A percentile compares a stretch with the other conserved stretches of the same genome.
Conservation (phyloP, 345 rosid genomes). For the Firmiana major region DNA sequence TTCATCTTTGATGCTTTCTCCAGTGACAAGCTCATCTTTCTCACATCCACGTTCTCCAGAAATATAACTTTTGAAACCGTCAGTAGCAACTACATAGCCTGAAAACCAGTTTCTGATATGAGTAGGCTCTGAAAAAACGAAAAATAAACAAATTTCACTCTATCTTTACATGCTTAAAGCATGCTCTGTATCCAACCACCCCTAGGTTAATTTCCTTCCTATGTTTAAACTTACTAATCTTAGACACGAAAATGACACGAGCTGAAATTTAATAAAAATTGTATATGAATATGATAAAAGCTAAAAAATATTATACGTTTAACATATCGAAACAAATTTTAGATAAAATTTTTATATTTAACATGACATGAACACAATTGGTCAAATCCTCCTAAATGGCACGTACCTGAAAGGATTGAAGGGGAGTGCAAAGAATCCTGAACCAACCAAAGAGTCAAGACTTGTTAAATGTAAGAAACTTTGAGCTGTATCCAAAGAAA, state of each 20-base stretch:
- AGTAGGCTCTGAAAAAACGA: constrained; percentile 49
- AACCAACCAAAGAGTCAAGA: constrained; percentile 19
- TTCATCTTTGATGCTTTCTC: constrained; percentile 6
- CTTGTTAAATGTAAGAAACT: not conserved
- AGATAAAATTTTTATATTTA: too few relatives aligned
- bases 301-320: too few relatives aligned
- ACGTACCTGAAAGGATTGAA: constrained; percentile 41
- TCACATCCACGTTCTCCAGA: not conserved
- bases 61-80: constrained; percentile 26
- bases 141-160: not conserved
- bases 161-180: not conserved
- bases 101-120: constrained; percentile 57
- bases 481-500: too few relatives aligned
- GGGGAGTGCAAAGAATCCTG: constrained; percentile 23
- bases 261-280: too few relatives aligned
- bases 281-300: too few relatives aligned
- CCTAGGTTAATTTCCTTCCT: not conserved
- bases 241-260: too few relatives aligned
- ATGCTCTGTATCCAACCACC: not conserved
- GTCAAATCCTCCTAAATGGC: not conserved
- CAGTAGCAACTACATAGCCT: constrained; percentile 47
- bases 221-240: too few relatives aligned
- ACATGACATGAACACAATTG: too few relatives aligned
- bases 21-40: constrained; percentile 22
- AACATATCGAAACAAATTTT: too few relatives aligned